These are phyloP conservation scores for Cornus controversa DNA, from an alignment of 148 eudicot species.

Conservation along the genomic window DNA sequence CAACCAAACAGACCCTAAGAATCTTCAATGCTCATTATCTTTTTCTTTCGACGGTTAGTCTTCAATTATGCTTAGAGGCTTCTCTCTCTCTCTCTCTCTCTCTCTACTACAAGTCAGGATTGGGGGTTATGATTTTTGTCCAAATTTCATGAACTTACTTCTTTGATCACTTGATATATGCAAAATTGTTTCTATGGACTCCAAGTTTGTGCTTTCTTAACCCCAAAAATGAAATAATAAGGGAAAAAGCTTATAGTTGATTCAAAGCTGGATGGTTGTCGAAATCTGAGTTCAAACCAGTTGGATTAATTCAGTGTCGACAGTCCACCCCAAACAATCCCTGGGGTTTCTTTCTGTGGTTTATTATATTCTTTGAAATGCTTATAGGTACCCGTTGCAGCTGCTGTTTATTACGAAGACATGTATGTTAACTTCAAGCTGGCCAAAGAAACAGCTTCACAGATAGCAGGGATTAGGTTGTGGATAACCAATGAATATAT, in stretches of 20 bases:
- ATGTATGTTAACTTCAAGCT: conserved; percentile 90
- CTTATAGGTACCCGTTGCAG: conserved; percentile 88
- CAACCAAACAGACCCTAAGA: not conserved
- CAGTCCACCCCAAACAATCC: not conserved
- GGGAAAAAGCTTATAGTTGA: not conserved
- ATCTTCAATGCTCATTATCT: not conserved
- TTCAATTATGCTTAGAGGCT: too few relatives aligned
- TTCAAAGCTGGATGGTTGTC: not conserved
- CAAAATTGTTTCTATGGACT: not conserved
- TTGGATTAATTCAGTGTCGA: too few relatives aligned
- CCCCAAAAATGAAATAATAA: not conserved
- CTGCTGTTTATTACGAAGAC: conserved; percentile 90
- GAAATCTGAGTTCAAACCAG: not conserved
- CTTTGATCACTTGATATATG: not conserved
- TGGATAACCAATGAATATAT: conserved; percentile 93
- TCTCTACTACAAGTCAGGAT: too few relatives aligned
- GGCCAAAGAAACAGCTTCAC: conserved; percentile 67
- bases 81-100: too few relatives aligned
- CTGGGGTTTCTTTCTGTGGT: not conserved
- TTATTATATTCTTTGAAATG: not conserved
- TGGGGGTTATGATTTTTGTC: not conserved
- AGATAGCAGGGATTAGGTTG: conserved; percentile 70
- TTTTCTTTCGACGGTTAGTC: not conserved
- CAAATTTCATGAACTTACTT: too few relatives aligned
- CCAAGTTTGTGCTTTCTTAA: not conserved